phyloP scores from a whole-genome alignment of 345 rosid species.

The Alliaria petiolata region DNA sequence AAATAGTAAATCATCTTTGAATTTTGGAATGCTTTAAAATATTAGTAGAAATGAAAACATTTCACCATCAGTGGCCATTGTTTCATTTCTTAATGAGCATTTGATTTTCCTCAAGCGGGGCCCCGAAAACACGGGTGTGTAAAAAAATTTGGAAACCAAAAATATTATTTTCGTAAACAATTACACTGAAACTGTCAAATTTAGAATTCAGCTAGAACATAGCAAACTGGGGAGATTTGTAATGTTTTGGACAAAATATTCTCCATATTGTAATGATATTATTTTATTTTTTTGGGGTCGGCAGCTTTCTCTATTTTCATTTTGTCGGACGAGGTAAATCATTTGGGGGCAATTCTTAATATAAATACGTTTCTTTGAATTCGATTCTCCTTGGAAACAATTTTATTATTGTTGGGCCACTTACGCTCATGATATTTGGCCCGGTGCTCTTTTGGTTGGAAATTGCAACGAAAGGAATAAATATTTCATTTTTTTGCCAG shows the following conservation, averaged over 20 bases:
- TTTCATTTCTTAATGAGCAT: background rate
- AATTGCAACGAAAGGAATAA: background rate
- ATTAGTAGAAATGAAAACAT: background rate
- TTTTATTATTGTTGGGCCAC: too few species aligned
- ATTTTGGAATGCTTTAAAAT: background rate
- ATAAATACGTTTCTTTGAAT: too few species aligned
- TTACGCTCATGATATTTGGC: too few species aligned
- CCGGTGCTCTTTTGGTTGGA: background rate
- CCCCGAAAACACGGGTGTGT: background rate
- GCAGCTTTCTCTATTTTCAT: background rate
- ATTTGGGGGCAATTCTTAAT: too few species aligned
- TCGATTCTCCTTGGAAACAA: too few species aligned
- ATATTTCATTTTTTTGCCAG: too few species aligned
- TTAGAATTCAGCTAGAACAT: background rate
- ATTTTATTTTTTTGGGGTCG: background rate
- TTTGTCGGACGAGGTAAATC: background rate
- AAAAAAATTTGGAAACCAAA: background rate
- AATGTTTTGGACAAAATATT: background rate
- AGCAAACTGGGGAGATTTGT: background rate
- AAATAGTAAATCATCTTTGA: conserved; percentile 9
- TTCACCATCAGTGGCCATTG: background rate
- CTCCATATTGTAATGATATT: background rate
- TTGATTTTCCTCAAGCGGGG: background rate
- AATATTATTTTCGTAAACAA: background rate
- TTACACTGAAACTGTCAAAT: background rate